A percentile compares a stretch with the other conserved stretches of the same genome.
Evolutionary conservation across 768 basidiomycete species (phyloP).

Genomic region (Tricholoma matsutake): DNA sequence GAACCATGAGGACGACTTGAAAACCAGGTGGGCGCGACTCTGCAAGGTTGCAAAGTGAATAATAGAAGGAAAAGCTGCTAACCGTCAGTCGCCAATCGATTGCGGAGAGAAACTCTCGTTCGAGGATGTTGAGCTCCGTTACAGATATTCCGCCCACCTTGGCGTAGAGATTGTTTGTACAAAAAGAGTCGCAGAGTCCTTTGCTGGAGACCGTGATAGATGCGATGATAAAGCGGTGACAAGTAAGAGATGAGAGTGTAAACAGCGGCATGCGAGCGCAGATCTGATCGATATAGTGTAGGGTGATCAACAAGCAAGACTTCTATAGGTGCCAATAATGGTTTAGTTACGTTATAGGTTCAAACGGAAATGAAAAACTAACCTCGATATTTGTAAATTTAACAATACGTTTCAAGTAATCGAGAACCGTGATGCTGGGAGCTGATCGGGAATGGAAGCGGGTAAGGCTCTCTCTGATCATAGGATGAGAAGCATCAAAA

Average conservation of each 20-base stretch:
- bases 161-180: slow-evolving; percentile 92
- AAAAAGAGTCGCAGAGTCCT: slow-evolving; percentile 93
- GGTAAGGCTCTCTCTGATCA: slow-evolving; percentile 77
- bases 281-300: slow-evolving; percentile 93
- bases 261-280: slow-evolving; percentile 84
- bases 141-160: slow-evolving; percentile 94
- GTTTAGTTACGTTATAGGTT: slow-evolving; percentile 5
- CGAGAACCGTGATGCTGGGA: slow-evolving; percentile 83
- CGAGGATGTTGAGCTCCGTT: slow-evolving; percentile 88
- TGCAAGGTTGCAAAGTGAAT: slow-evolving; percentile 12
- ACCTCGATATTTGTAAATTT: slow-evolving; percentile 97
- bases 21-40: slow-evolving; percentile 11
- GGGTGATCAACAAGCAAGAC: slow-evolving; percentile 74
- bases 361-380: slow-evolving; percentile 18
- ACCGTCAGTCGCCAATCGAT: slow-evolving; percentile 97
- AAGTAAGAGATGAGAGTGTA: slow-evolving; percentile 92
- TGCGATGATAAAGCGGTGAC: slow-evolving; percentile 96
- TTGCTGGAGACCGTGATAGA: slow-evolving; percentile 91
- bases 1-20: slow-evolving; percentile 26
- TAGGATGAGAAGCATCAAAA: slow-evolving; percentile 15
- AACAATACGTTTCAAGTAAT: slow-evolving; percentile 93
- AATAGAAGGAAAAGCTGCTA: slow-evolving; percentile 38
- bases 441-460: slow-evolving; percentile 95
- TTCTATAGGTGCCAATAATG: slow-evolving; percentile 41
- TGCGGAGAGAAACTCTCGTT: slow-evolving; percentile 87